Percentiles rank a stretch among this genome's conserved stretches.
phyloP scores from a whole-genome alignment of 768 basidiomycete genomes.

The Auricularia cornea region DNA sequence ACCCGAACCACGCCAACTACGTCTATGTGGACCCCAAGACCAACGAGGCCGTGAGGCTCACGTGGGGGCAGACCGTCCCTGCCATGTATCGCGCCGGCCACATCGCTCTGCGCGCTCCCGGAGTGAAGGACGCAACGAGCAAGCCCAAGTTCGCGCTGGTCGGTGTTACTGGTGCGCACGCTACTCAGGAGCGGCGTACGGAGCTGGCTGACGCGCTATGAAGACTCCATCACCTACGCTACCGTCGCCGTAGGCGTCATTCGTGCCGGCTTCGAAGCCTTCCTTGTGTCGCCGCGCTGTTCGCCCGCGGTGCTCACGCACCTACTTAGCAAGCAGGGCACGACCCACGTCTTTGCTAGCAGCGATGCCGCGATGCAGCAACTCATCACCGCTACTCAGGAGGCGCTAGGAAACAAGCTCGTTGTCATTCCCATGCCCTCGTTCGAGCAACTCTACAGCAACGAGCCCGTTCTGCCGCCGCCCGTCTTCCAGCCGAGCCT shows the following conservation, averaged over 20 bases:
- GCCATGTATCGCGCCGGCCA: constrained; percentile 10
- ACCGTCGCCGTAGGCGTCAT: constrained; percentile 9
- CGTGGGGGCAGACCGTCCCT: constrained; percentile 8
- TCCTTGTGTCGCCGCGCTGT: constrained; percentile 35
- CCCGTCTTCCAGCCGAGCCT: constrained; percentile 10
- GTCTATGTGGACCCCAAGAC: constrained; percentile 15
- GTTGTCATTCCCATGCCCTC: constrained; percentile 12
- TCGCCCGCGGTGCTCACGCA: constrained; percentile 39
- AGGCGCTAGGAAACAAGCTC: not conserved
- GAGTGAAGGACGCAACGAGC: not conserved
- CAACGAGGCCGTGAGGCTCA: constrained; percentile 7
- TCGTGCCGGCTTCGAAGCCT: constrained; percentile 16
- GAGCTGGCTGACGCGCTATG: not conserved
- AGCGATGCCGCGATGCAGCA: constrained; percentile 12
- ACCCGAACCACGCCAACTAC: constrained; percentile 26
- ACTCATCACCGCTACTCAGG: constrained; percentile 1
- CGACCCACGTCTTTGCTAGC: constrained; percentile 21
- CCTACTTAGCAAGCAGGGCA: constrained; percentile 28
- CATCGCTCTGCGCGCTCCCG: not conserved
- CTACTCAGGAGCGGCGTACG: too few species aligned
- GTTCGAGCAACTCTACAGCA: constrained; percentile 16
- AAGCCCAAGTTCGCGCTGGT: constrained; percentile 7
- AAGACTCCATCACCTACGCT: constrained; percentile 22
- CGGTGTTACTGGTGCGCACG: constrained; percentile 5
- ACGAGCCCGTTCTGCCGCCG: constrained; percentile 5